These are phyloP conservation scores for Sporothrix inflata DNA, from an alignment of 2,329 filamentous ascomycete species.

Conservation along the genomic window DNA sequence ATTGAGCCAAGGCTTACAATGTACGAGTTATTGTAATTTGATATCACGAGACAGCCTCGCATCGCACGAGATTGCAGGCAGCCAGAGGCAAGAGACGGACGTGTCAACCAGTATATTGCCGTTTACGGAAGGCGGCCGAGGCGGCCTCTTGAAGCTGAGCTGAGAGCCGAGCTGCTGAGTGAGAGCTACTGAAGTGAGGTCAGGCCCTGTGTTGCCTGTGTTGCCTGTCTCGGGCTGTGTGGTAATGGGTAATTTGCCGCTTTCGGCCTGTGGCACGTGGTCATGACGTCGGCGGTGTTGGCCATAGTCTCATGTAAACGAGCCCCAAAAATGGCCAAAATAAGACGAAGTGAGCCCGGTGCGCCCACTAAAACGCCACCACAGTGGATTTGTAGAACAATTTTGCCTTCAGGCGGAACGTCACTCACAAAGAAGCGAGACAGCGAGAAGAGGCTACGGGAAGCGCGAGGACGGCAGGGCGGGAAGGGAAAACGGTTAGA, in stretches of 20 bases:
- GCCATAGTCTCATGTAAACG: neutral
- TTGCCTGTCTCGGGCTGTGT: neutral
- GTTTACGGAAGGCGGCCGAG: neutral
- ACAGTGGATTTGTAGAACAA: neutral
- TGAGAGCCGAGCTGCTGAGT: neutral
- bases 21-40: too few relatives aligned
- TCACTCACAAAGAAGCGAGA: neutral
- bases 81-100: too few relatives aligned
- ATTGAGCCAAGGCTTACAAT: conserved; percentile 6
- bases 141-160: neutral
- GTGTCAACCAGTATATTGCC: neutral
- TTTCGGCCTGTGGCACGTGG: conserved; percentile 24
- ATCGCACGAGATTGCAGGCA: neutral
- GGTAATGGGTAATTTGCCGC: neutral
- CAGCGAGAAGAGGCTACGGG: neutral
- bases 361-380: conserved; percentile 12
- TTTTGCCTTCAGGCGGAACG: neutral
- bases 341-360: neutral
- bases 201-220: neutral
- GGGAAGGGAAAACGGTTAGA: conserved; percentile 16
- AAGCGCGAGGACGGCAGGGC: neutral
- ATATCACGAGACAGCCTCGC: conserved; percentile 3
- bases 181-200: too few relatives aligned
- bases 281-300: conserved; percentile 19
- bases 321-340: too few relatives aligned